phyloP scores from a whole-genome alignment of 129 eudicot genomes.

The Sambucus nigra region DNA sequence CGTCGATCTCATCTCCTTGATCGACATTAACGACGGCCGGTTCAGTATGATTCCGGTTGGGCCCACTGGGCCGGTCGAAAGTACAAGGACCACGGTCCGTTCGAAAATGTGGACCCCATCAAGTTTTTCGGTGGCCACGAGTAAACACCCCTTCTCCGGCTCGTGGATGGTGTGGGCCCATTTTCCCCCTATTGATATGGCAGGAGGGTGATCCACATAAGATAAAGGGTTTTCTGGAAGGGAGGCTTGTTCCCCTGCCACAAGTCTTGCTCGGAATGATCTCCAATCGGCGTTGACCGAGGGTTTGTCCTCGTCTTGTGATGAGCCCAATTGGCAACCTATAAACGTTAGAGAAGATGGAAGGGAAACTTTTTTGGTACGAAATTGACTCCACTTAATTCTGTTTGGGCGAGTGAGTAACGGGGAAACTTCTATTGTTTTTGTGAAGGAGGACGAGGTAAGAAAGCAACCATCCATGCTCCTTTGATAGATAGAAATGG shows the following conservation, averaged over 20 bases:
- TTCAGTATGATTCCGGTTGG: constrained; percentile 84
- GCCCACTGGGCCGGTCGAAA: constrained; percentile 64
- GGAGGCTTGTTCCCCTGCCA: constrained; percentile 47
- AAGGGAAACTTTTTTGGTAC: constrained; percentile 15
- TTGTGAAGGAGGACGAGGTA: constrained; percentile 47
- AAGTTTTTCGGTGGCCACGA: constrained; percentile 81
- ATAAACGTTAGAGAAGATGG: constrained; percentile 23
- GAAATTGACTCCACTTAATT: constrained; percentile 20
- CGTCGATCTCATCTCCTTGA: constrained; percentile 65
- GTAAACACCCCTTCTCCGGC: constrained; percentile 86
- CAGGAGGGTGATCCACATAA: constrained; percentile 29
- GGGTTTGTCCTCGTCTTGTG: constrained; percentile 42
- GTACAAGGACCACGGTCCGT: constrained; percentile 70
- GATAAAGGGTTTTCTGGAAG: constrained; percentile 24
- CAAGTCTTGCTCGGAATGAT: constrained; percentile 72
- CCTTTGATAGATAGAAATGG: not conserved
- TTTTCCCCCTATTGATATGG: constrained; percentile 41
- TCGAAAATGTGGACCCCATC: constrained; percentile 96
- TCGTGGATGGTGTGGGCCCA: constrained; percentile 90
- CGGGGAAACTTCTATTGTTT: constrained; percentile 40
- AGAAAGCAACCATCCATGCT: constrained; percentile 69
- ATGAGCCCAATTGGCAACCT: constrained; percentile 63
- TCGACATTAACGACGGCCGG: constrained; percentile 95
- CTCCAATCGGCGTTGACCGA: constrained; percentile 64
- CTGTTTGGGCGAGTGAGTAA: constrained; percentile 29